Percentiles rank a stretch among this genome's conserved stretches.
These are phyloP conservation scores for Aureobasidium melanogenum DNA, from an alignment of 2,329 filamentous ascomycete genomes.

Conservation along the genomic window DNA sequence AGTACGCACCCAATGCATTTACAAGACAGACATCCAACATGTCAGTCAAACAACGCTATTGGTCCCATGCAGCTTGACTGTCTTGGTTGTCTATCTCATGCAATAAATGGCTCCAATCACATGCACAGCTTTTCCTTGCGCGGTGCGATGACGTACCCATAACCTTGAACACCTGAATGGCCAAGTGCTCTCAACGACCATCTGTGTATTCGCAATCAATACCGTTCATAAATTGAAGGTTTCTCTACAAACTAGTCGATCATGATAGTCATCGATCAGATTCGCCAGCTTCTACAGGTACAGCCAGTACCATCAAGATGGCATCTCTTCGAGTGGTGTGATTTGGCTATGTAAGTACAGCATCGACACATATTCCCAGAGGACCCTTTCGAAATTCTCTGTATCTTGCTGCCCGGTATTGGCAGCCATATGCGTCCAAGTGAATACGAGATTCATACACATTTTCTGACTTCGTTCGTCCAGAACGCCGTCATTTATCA, in stretches of 20 bases:
- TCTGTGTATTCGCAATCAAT: not conserved
- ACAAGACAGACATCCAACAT: not conserved
- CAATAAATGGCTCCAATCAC: too few relatives aligned
- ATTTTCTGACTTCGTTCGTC: not conserved
- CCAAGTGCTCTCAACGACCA: not conserved
- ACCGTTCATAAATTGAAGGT: not conserved
- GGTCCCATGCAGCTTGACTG: not conserved
- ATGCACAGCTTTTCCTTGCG: not conserved
- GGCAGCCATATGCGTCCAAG: not conserved
- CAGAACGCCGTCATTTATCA: conserved; percentile 59
- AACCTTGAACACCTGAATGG: not conserved
- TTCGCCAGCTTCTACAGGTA: conserved; percentile 15
- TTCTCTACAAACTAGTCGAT: not conserved
- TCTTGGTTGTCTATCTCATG: not conserved
- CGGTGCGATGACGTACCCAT: not conserved
- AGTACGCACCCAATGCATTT: not conserved
- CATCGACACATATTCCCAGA: not conserved
- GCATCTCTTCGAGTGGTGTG: conserved; percentile 26
- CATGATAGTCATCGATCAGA: not conserved
- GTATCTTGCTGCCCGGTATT: not conserved
- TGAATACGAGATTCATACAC: not conserved
- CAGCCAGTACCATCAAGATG: conserved; percentile 17
- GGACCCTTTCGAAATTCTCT: not conserved
- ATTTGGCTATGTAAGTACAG: conserved; percentile 20
- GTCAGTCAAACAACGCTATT: not conserved